Percentiles rank a stretch among this genome's conserved stretches.
Evolutionary conservation across 257 asterid genomes (phyloP).

Genomic region (Henckelia pumila): DNA sequence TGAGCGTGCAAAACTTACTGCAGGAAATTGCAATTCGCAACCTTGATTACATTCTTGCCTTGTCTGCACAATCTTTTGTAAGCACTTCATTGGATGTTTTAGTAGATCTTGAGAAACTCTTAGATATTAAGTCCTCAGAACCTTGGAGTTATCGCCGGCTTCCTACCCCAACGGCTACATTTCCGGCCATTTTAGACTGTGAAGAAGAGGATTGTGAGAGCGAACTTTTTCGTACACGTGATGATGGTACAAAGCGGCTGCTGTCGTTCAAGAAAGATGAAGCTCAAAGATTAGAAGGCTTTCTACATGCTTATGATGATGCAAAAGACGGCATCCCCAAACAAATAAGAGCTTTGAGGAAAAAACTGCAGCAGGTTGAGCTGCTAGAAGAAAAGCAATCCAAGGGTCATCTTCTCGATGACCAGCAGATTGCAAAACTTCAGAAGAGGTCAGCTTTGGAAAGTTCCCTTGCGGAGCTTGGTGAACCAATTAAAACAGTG

Average conservation of each 20-base stretch:
- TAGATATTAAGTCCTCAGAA: slow-evolving; percentile 77
- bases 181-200: slow-evolving; percentile 76
- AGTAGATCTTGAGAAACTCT: slow-evolving; percentile 66
- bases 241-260: slow-evolving; percentile 36
- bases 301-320: slow-evolving; percentile 54
- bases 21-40: slow-evolving; percentile 92
- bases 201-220: slow-evolving; percentile 72
- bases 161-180: slow-evolving; percentile 90
- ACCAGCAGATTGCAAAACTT: slow-evolving; percentile 83
- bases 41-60: slow-evolving; percentile 83
- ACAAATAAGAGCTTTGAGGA: slow-evolving; percentile 74
- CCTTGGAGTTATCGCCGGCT: slow-evolving; percentile 84
- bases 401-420: slow-evolving; percentile 72
- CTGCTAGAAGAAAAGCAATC: slow-evolving; percentile 80
- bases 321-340: slow-evolving; percentile 51
- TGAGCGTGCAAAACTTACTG: slow-evolving; percentile 32
- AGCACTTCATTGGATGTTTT: slow-evolving; percentile 68
- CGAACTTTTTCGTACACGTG: slow-evolving; percentile 52
- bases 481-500: slow-evolving; percentile 56
- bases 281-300: slow-evolving; percentile 52
- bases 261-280: slow-evolving; percentile 37
- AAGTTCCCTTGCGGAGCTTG: slow-evolving; percentile 74
- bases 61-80: slow-evolving; percentile 58
- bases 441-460: slow-evolving; percentile 61
- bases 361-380: slow-evolving; percentile 96